Evolutionary conservation across 2,329 filamentous ascomycete species (phyloP).

Genomic region (Celoporthe dispersa): DNA sequence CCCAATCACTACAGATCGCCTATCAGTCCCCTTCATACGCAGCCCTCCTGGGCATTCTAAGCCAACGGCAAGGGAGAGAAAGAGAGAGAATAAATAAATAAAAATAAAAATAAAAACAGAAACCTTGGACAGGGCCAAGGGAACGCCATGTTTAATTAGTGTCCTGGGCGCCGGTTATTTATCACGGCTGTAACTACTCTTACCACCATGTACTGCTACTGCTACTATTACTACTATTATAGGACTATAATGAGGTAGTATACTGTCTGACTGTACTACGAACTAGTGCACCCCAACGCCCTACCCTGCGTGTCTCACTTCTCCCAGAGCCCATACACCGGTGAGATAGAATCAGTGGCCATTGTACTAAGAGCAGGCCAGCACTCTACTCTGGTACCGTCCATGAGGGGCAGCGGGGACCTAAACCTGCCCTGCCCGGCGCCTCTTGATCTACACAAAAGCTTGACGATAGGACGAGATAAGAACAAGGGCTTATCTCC

Average conservation of each 20-base stretch:
- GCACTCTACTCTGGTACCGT: not conserved
- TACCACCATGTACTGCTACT: not conserved
- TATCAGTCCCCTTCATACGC: not conserved
- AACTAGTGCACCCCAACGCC: not conserved
- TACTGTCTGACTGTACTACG: not conserved
- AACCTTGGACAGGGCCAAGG: not conserved
- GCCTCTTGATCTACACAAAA: not conserved
- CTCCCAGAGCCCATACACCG: not conserved
- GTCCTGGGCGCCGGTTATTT: not conserved
- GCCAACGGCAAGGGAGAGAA: no score
- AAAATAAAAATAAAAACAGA: no score
- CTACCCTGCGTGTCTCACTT: not conserved
- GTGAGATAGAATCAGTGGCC: not conserved
- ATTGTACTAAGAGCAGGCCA: not conserved
- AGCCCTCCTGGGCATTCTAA: no score
- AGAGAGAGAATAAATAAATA: no score
- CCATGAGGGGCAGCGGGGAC: not conserved
- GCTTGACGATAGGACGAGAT: slow-evolving; percentile 28
- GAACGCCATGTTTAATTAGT: not conserved
- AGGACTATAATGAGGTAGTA: not conserved
- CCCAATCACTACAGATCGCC: not conserved
- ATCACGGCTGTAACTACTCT: not conserved
- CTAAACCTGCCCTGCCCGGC: not conserved
- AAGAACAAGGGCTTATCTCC: slow-evolving; percentile 22
- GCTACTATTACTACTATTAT: not conserved